These are phyloP conservation scores for Nicotiana tomentosiformis DNA, from an alignment of 257 asterid genomes.

Conservation along the genomic window DNA sequence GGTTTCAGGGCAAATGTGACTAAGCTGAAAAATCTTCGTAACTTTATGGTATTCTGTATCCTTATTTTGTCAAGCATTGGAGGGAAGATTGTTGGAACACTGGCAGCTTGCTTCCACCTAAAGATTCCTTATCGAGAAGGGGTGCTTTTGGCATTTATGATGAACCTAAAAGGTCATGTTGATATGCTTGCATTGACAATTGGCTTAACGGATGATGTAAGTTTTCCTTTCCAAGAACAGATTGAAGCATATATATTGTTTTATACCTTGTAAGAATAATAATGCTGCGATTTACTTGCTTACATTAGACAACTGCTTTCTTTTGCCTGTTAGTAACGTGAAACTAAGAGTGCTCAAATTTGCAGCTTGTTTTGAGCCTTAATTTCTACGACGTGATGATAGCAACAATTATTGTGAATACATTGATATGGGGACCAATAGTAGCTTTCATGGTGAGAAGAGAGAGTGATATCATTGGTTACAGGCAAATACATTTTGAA, in stretches of 20 bases:
- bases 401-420: conserved; percentile 65
- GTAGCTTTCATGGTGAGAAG: conserved; percentile 72
- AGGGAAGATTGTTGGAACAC: conserved; percentile 81
- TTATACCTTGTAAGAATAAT: neutral
- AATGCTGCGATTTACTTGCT: neutral
- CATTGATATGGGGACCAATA: conserved; percentile 86
- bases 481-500: conserved; percentile 60
- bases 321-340: neutral
- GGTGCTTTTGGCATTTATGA: conserved; percentile 78
- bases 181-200: conserved; percentile 69
- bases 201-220: conserved; percentile 54
- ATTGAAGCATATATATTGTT: neutral
- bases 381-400: conserved; percentile 67
- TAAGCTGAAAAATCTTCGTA: conserved; percentile 40
- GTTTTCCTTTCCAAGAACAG: conserved; percentile 9
- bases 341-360: neutral
- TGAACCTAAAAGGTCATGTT: conserved; percentile 96
- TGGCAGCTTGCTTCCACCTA: conserved; percentile 73
- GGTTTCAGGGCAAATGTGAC: conserved; percentile 85
- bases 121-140: conserved; percentile 88
- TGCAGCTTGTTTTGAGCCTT: conserved; percentile 61
- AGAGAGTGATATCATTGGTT: conserved; percentile 66
- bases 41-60: conserved; percentile 41
- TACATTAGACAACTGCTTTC: neutral
- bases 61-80: conserved; percentile 76